phyloP scores from a whole-genome alignment of 2,329 filamentous ascomycete species.

The Pseudogymnoascus sp. region DNA sequence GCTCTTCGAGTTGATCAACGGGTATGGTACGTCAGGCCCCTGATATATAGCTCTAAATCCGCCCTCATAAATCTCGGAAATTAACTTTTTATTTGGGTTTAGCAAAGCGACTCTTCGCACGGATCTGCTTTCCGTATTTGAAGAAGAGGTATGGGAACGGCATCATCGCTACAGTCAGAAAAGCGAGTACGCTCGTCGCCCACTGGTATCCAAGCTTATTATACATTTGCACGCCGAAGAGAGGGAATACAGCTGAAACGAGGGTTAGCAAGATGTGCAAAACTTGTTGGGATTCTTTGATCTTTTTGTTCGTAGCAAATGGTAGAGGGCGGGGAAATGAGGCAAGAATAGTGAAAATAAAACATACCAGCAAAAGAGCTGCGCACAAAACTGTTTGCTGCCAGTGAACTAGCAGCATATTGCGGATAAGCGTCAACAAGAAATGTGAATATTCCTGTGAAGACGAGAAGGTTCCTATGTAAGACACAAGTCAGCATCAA shows the following conservation, averaged over 20 bases:
- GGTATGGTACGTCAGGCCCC: not conserved
- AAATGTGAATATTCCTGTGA: constrained; percentile 82
- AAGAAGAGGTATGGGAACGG: constrained; percentile 59
- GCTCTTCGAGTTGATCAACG: not conserved
- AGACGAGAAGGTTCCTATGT: constrained; percentile 63
- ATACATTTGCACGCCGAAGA: constrained; percentile 71
- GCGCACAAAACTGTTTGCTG: constrained; percentile 74
- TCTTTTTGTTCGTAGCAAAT: not conserved
- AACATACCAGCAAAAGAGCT: constrained; percentile 62
- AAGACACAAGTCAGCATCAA: not conserved
- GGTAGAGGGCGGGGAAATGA: not conserved
- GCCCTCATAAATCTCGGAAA: not conserved
- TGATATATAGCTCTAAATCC: not conserved
- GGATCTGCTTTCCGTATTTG: constrained; percentile 49
- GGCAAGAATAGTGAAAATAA: not conserved
- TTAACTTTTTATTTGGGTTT: not conserved
- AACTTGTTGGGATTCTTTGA: not conserved
- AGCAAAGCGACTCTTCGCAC: constrained; percentile 44
- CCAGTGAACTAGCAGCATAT: constrained; percentile 70
- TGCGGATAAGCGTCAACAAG: constrained; percentile 66
- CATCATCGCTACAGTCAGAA: constrained; percentile 53
- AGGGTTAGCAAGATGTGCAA: not conserved
- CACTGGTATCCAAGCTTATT: constrained; percentile 60
- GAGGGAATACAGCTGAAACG: constrained; percentile 57
- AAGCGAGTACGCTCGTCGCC: constrained; percentile 55